Base-by-base conservation (phyloP, 192 early-diverging fungal species). In the Rhizoclosmatium sp. region DNA sequence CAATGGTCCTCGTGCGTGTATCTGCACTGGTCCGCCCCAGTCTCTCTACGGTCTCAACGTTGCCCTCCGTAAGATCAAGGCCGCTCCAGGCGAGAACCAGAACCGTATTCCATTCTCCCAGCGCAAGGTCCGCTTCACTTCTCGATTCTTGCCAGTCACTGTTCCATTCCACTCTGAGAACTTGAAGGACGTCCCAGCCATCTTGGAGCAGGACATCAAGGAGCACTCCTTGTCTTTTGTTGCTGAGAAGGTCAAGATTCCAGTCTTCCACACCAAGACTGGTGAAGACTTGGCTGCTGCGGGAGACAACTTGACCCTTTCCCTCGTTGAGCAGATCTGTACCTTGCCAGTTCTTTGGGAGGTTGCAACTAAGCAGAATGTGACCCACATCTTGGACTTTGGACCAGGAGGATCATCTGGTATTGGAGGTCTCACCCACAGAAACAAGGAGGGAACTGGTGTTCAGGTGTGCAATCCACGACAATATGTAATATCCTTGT, bases 361-460 rank as follows among this genome's bases (percentile, higher is more conserved):
- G 64, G 87, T 85, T 66, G 93, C 85, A 12, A 85, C 85, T 45
- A 51, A 88, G 14, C 85, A 89, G n/a, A 85, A 83, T 31, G 85
- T 89, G 75, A 95, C 95, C 9, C 97, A 99, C 83, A 89, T 97
- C 21, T 88, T 99, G 39, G 97, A 99, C 84, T 99, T 97, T 86
- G 95, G 97, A 16, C 94, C 96, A 0, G 95, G 94, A 46, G 94
- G 94, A 10, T 76, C 92, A 7, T 90, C 89, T 2, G 96, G 96
- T 14, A 93, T 98, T 78, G 96, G 95, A 46, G 82, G 86, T 58
- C 82, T 97, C 72, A 95, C 95, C 21, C 86, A 92, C 84, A 91
- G 93, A 60, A 96, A 95, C 87, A 91, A 93, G 81, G 94, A 96
- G 71, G 97, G 97, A 67, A 86, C 89, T 39, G 97, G 97, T 70